These are phyloP conservation scores for Globisporangium uncinulatum DNA, from an alignment of 352 stramenopile species.

Conservation along the genomic window DNA sequence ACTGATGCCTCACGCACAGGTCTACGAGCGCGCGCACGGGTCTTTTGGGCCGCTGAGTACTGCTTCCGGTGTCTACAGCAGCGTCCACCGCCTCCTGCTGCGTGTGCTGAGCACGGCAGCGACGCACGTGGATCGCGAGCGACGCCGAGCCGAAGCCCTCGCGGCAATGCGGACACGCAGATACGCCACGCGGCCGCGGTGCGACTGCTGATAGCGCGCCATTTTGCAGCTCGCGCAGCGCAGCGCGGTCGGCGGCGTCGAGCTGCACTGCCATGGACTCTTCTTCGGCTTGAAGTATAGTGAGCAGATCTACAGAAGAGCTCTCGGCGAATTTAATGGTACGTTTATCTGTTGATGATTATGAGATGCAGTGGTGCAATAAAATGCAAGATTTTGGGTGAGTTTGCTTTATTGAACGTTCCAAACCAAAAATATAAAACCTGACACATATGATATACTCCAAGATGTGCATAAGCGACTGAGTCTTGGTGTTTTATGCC, in stretches of 20 bases:
- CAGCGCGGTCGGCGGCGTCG: conserved; percentile 28
- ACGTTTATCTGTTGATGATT: too few relatives aligned
- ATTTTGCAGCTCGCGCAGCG: conserved; percentile 28
- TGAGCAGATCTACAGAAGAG: background rate
- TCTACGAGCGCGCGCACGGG: conserved; percentile 45
- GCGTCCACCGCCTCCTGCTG: conserved; percentile 18
- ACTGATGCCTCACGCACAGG: conserved; percentile 22
- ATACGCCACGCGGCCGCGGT: conserved; percentile 16
- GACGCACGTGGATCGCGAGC: conserved; percentile 52
- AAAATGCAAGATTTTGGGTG: too few relatives aligned
- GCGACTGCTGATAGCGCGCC: conserved; percentile 10
- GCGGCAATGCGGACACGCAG: conserved; percentile 47
- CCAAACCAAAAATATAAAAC: too few relatives aligned
- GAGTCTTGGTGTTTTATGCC: too few relatives aligned
- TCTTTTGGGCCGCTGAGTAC: conserved; percentile 13
- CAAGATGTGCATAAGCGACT: too few relatives aligned
- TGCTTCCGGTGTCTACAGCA: conserved; percentile 10
- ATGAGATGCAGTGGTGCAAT: too few relatives aligned
- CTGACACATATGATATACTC: too few relatives aligned
- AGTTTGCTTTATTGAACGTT: too few relatives aligned
- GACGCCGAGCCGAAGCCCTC: conserved; percentile 54
- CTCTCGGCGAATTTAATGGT: too few relatives aligned
- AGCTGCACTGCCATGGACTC: conserved; percentile 8
- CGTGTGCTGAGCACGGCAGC: conserved; percentile 45
- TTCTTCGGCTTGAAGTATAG: background rate